A percentile compares a stretch with the other conserved stretches of the same genome.
phyloP scores from a whole-genome alignment of 345 rosid species.

The Citrus inodora region DNA sequence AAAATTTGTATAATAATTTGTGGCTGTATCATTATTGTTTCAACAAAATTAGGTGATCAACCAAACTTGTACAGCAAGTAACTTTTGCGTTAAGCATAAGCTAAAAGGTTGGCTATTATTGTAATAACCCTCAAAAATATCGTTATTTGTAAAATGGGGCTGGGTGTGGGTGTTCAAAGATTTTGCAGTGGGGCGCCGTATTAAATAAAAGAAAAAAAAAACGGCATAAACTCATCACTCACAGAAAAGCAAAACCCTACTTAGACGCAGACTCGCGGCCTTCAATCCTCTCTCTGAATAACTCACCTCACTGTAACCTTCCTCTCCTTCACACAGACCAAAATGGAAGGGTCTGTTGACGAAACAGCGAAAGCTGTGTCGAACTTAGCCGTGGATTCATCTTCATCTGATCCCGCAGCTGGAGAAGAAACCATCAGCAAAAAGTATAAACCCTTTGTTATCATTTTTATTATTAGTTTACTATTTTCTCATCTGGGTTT shows the following conservation, averaged over 20 bases:
- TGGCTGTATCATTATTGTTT: no score
- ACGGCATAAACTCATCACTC: no score
- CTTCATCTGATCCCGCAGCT: slow-evolving; percentile 17
- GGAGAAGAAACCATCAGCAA: slow-evolving; percentile 60
- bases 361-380: slow-evolving; percentile 40
- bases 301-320: not conserved
- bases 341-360: slow-evolving; percentile 40
- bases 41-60: no score
- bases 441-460: slow-evolving; percentile 38
- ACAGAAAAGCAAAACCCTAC: not conserved
- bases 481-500: not conserved
- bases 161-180: not conserved
- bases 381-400: slow-evolving; percentile 32
- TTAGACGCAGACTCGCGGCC: not conserved
- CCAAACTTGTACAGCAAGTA: not conserved
- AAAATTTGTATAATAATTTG: no score
- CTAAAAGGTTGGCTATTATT: not conserved
- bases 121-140: not conserved
- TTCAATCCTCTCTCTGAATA: not conserved
- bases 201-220: not conserved
- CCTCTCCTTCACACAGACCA: not conserved
- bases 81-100: not conserved
- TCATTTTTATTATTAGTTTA: not conserved
- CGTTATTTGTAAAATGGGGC: not conserved
- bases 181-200: not conserved